Evolutionary conservation across 805 yeast species (phyloP).

Genomic region (Spathaspora boniae): DNA sequence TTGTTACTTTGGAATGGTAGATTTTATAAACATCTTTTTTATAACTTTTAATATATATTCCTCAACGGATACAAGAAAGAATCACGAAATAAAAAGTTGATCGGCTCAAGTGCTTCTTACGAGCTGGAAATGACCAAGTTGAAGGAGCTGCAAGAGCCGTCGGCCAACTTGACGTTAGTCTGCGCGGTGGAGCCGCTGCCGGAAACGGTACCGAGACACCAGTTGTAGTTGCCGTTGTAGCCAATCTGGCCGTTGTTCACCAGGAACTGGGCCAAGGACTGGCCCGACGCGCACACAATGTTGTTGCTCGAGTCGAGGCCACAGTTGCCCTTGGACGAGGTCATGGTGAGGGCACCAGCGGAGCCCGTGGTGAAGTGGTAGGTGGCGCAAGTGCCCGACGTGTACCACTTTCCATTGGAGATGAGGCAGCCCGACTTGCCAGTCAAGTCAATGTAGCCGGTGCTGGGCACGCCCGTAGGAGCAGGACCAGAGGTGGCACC

Average conservation of each 20-base stretch:
- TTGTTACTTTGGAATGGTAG: slow-evolving; percentile 23
- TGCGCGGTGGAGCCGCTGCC: slow-evolving; percentile 37
- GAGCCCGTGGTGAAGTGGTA: slow-evolving; percentile 38
- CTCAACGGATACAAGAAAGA: neutral
- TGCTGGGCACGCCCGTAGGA: slow-evolving; percentile 13
- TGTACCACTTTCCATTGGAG: slow-evolving; percentile 82
- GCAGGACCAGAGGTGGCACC: slow-evolving; percentile 16
- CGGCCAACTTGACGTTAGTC: slow-evolving; percentile 46
- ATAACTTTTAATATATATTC: neutral
- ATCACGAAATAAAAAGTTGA: neutral
- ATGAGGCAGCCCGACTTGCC: slow-evolving; percentile 73
- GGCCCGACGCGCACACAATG: slow-evolving; percentile 18
- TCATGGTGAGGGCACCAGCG: slow-evolving; percentile 70
- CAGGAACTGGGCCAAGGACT: slow-evolving; percentile 48
- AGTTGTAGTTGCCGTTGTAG: slow-evolving; percentile 58
- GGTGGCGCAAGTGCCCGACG: slow-evolving; percentile 81
- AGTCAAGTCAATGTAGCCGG: slow-evolving; percentile 42
- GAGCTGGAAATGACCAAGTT: slow-evolving; percentile 1
- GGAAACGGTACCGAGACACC: slow-evolving; percentile 47
- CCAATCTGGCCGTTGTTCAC: slow-evolving; percentile 43
- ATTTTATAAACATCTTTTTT: slow-evolving; percentile 18
- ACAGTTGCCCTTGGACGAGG: slow-evolving; percentile 74
- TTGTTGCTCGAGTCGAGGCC: slow-evolving; percentile 33
- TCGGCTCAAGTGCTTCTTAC: neutral
- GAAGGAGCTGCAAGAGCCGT: slow-evolving; percentile 14